Conservation (phyloP, 192 early-diverging fungal genomes). For the Backusella psychrophila region DNA sequence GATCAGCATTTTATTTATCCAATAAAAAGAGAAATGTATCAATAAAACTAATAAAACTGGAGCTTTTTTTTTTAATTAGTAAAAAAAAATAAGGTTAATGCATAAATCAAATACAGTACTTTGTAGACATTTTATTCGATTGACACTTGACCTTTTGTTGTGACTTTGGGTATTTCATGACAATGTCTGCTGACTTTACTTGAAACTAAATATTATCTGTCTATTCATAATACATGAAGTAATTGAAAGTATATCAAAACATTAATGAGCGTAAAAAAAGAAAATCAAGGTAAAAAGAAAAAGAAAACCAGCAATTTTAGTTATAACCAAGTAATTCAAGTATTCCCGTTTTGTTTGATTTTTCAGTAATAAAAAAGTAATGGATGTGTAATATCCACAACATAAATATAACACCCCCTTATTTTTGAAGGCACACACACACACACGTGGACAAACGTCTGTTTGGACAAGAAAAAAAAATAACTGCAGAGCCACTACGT, state of each 20-base stretch:
- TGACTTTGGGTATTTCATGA: not conserved
- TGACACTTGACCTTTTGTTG: not conserved
- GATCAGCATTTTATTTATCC: not conserved
- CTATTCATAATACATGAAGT: not conserved
- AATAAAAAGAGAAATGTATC: not conserved
- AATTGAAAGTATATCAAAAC: not conserved
- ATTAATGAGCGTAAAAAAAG: not conserved
- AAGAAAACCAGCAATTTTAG: not conserved
- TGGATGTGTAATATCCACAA: not conserved
- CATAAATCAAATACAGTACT: not conserved
- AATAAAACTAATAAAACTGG: not conserved
- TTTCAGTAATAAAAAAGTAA: not conserved
- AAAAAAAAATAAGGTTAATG: conserved; percentile 1
- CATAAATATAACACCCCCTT: not conserved
- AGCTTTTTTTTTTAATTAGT: not conserved
- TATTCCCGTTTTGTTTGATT: not conserved
- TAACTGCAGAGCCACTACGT: not conserved
- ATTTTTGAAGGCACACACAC: not conserved
- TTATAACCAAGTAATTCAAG: not conserved
- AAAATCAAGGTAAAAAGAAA: not conserved
- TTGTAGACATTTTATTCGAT: not conserved
- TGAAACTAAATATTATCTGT: not conserved
- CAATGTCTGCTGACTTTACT: conserved; percentile 2
- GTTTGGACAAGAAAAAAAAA: not conserved
- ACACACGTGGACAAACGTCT: conserved; percentile 18